These are phyloP conservation scores for Hapsidospora chrysogenum DNA, from an alignment of 495 filamentous ascomycete species.

Conservation along the genomic window DNA sequence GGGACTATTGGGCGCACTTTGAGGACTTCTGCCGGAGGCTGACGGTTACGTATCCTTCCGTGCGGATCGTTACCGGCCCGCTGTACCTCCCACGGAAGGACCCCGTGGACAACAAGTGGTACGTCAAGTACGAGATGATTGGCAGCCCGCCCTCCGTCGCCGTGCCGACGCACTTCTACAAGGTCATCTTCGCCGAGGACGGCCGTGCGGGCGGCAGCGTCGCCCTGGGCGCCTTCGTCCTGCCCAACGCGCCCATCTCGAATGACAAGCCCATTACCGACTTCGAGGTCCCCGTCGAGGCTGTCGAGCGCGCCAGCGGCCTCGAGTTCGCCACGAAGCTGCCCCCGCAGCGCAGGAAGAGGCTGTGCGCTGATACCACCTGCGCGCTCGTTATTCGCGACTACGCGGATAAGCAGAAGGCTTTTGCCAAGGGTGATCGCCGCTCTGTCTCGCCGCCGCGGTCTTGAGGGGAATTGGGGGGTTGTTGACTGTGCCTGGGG, in stretches of 20 bases:
- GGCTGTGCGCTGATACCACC: conserved; percentile 68
- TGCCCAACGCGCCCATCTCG: conserved; percentile 81
- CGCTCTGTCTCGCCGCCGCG: background rate
- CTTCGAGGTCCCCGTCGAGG: conserved; percentile 89
- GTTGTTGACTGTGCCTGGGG: background rate
- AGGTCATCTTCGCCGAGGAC: conserved; percentile 91
- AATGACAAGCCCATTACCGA: conserved; percentile 72
- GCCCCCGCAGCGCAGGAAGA: conserved; percentile 51
- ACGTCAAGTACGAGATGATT: conserved; percentile 93
- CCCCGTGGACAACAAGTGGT: conserved; percentile 73
- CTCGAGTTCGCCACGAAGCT: conserved; percentile 77
- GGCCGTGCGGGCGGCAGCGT: conserved; percentile 57
- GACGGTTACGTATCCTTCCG: conserved; percentile 61
- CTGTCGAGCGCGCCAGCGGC: conserved; percentile 78
- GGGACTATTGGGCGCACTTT: conserved; percentile 98
- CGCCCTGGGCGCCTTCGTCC: conserved; percentile 81
- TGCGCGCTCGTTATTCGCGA: conserved; percentile 72
- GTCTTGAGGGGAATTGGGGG: background rate
- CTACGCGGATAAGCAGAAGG: conserved; percentile 48
- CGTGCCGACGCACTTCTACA: conserved; percentile 97
- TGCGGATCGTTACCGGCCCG: conserved; percentile 85
- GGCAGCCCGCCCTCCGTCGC: conserved; percentile 86
- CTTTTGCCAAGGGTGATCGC: conserved; percentile 21
- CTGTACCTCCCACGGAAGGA: conserved; percentile 77
- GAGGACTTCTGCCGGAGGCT: conserved; percentile 89